phyloP scores from a whole-genome alignment of 1,139 yeast genomes.

The Blastobotrys indianensis region DNA sequence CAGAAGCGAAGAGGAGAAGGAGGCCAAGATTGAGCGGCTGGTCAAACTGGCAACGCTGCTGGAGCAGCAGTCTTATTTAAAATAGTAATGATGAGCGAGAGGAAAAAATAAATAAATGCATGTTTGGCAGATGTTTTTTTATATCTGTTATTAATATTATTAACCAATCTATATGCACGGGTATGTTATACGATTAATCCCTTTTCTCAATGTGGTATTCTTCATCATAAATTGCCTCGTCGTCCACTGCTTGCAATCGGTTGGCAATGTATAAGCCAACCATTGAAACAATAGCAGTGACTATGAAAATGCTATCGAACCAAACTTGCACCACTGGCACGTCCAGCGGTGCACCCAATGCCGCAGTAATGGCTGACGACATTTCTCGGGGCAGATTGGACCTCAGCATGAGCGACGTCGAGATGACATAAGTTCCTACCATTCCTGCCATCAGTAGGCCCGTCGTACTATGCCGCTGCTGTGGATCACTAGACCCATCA shows the following conservation, averaged over 20 bases:
- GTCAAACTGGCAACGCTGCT: conserved; percentile 10
- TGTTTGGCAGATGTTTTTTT: not conserved
- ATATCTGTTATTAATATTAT: not conserved
- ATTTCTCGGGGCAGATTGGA: conserved; percentile 62
- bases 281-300: conserved; percentile 50
- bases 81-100: not conserved
- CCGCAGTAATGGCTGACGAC: conserved; percentile 49
- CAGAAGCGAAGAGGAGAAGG: conserved; percentile 8
- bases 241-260: conserved; percentile 15
- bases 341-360: conserved; percentile 44
- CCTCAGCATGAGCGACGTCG: conserved; percentile 72
- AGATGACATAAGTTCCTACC: conserved; percentile 70
- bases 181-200: conserved; percentile 13
- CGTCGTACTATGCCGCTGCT: conserved; percentile 11
- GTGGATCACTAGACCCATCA: not conserved
- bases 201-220: conserved; percentile 26
- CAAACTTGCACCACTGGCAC: conserved; percentile 64
- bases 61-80: conserved; percentile 9
- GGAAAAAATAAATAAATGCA: not conserved
- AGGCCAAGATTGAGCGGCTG: conserved; percentile 11
- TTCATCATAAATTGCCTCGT: conserved; percentile 23
- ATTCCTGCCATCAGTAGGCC: conserved; percentile 59
- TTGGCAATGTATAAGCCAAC: conserved; percentile 35
- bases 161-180: not conserved
- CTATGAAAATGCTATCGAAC: conserved; percentile 71